phyloP scores from a whole-genome alignment of 2,329 filamentous ascomycete species.

The Aotearoamyces nothofagi region DNA sequence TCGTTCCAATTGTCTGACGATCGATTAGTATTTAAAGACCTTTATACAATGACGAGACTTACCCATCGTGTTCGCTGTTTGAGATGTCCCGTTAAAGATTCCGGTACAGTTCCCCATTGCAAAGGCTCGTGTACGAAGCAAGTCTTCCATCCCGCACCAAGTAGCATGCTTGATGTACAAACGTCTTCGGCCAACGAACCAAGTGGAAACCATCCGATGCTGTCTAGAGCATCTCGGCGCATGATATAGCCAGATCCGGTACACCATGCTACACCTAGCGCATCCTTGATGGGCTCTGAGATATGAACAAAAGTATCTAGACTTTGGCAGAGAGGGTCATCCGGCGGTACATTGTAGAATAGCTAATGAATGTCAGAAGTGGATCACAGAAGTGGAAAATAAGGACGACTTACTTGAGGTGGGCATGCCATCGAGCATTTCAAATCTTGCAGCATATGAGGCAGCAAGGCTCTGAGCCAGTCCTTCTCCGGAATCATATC shows the following conservation, averaged over 20 bases:
- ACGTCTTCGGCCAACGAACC: slow-evolving; percentile 46
- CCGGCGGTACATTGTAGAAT: slow-evolving; percentile 45
- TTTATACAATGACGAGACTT: too few relatives aligned
- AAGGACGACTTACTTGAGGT: slow-evolving; percentile 32
- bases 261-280: slow-evolving; percentile 39
- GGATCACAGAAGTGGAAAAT: too few relatives aligned
- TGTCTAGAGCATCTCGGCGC: slow-evolving; percentile 39
- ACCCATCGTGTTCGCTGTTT: slow-evolving; percentile 43
- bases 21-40: too few relatives aligned
- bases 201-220: slow-evolving; percentile 45
- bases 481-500: slow-evolving; percentile 51
- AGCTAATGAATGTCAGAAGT: slow-evolving; percentile 30
- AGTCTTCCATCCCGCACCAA: slow-evolving; percentile 46
- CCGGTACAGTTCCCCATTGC: slow-evolving; percentile 43
- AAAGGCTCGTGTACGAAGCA: slow-evolving; percentile 42
- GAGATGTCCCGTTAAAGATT: slow-evolving; percentile 35
- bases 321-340: slow-evolving; percentile 25
- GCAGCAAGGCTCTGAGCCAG: slow-evolving; percentile 43
- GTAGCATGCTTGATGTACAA: slow-evolving; percentile 39
- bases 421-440: slow-evolving; percentile 44
- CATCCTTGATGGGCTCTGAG: slow-evolving; percentile 29
- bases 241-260: slow-evolving; percentile 48
- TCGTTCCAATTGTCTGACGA: slow-evolving; percentile 34
- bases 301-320: slow-evolving; percentile 42
- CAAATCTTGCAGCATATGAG: slow-evolving; percentile 38